Evolutionary conservation across 1,139 yeast species (phyloP).

Genomic region (Nakaseomyces nivariensis): DNA sequence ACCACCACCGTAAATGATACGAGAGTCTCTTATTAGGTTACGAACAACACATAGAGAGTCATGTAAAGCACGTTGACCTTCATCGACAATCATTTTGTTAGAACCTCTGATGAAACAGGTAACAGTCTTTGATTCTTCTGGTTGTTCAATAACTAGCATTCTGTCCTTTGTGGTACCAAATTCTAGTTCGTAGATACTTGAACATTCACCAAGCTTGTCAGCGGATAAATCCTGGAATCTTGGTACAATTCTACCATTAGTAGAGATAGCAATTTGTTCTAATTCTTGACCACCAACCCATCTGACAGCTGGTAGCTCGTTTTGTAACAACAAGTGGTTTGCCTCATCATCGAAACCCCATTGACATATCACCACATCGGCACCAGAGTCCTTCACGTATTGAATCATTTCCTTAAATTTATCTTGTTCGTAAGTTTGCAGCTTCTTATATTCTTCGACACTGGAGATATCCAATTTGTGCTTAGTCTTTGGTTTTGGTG

Average conservation of each 20-base stretch:
- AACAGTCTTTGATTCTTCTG: conserved; percentile 82
- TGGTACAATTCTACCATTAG: conserved; percentile 94
- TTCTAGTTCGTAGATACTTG: conserved; percentile 74
- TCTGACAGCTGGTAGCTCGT: conserved; percentile 88
- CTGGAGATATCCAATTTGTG: conserved; percentile 89
- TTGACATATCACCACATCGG: conserved; percentile 94
- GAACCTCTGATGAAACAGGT: conserved; percentile 93
- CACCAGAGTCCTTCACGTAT: conserved; percentile 79
- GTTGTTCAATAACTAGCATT: conserved; percentile 89
- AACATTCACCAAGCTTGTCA: conserved; percentile 83
- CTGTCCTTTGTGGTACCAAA: conserved; percentile 96
- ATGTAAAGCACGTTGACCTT: conserved; percentile 91
- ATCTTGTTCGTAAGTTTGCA: conserved; percentile 85
- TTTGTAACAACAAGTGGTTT: conserved; percentile 79
- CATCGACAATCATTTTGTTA: conserved; percentile 95
- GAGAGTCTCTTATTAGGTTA: conserved; percentile 80
- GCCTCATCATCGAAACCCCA: conserved; percentile 99
- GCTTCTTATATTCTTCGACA: conserved; percentile 83
- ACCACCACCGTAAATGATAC: conserved; percentile 98
- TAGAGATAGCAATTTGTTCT: conserved; percentile 93
- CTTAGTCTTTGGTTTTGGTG: conserved; percentile 98
- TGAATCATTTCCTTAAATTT: conserved; percentile 89
- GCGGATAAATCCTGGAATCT: conserved; percentile 83
- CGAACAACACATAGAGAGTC: conserved; percentile 97
- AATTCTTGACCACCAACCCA: conserved; percentile 99